These are phyloP conservation scores for Leptodermis oblonga DNA, from an alignment of 257 asterid genomes.

Conservation along the genomic window DNA sequence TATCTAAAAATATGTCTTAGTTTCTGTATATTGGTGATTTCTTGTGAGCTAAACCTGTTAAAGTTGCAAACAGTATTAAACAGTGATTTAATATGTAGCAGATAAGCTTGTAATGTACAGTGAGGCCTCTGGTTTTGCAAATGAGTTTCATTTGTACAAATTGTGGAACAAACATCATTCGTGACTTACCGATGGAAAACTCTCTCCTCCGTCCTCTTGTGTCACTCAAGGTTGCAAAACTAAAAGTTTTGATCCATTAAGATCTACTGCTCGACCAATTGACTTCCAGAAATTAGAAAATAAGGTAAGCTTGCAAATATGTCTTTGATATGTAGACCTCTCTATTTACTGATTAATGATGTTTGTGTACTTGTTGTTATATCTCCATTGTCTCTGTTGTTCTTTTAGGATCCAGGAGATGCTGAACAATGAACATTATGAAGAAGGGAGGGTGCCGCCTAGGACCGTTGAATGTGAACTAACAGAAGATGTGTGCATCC, in stretches of 20 bases:
- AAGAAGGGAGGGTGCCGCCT: conserved; percentile 94
- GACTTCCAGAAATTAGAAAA: conserved; percentile 98
- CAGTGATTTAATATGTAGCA: conserved; percentile 24
- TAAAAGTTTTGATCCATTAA: conserved; percentile 60
- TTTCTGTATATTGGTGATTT: not conserved
- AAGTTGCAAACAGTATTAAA: conserved; percentile 11
- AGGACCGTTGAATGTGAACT: conserved; percentile 95
- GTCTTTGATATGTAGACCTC: conserved; percentile 6
- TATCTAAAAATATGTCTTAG: not conserved
- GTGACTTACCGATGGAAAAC: conserved; percentile 93
- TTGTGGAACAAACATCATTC: conserved; percentile 66
- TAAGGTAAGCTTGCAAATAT: conserved; percentile 63
- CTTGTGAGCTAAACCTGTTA: not conserved
- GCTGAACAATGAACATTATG: conserved; percentile 87
- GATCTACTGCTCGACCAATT: conserved; percentile 64
- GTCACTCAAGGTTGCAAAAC: conserved; percentile 78
- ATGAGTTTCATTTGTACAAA: conserved; percentile 79
- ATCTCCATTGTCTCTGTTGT: conserved; percentile 9
- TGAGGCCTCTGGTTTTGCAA: conserved; percentile 77
- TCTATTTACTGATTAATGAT: conserved; percentile 8
- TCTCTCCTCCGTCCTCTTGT: conserved; percentile 78
- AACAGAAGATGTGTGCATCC: conserved; percentile 94
- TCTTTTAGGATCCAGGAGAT: conserved; percentile 83
- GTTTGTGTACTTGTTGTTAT: conserved; percentile 2
- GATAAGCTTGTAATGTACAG: conserved; percentile 89